Evolutionary conservation across 1,284 basidiomycete species (phyloP), one percentile per base, ranked within the genome.

Genomic region (Earliella scabrosa): DNA sequence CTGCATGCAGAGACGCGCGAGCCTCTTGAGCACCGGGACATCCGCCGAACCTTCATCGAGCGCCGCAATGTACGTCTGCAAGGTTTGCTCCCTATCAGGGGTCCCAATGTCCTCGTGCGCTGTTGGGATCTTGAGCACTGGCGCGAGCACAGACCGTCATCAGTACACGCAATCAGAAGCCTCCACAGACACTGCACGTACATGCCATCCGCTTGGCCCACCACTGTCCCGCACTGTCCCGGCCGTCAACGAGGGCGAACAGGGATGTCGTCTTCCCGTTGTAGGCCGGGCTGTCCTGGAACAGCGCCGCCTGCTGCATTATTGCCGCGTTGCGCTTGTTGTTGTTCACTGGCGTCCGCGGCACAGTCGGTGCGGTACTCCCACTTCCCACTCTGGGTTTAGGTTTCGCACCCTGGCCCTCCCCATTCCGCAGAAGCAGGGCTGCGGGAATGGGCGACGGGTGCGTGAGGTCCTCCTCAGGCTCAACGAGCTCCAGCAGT

Each of bases 401-500:
- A 5, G 76, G 69, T 14, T 76, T 74, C 26, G 50, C 44, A 34
- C 68, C 61, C 39, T 69, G 60, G 26, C 38, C 38, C 50, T 69
- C 57, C 34, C 53, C 55, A 36, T 60, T 72, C 45, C 81, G 78
- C 29, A 82, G 75, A 31, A 87, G 65, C 31, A 90, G 69, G 0
- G 86, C 83, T 20, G 76, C 68, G 2, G 86, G 84, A 14, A 87
- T 78, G 16, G 77, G 73, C n/a, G 82, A 79, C 56, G 82, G 74
- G 49, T 74, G 76, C 50, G 72, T 64, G 38, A 70, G 75, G 48
- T 88, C 86, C 29, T 84, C 85, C 50, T 91, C 88, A 16, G 87
- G 82, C 59, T 92, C 89, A 20, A 90, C 87, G 21, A 93, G 77
- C 68, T 93, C 92, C 45, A 94, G 71, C 36, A 95, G 74, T 54